A percentile compares a stretch with the other conserved stretches of the same genome.
These are phyloP conservation scores for Collariella sp. DNA, from an alignment of 495 filamentous ascomycete species.

Conservation along the genomic window DNA sequence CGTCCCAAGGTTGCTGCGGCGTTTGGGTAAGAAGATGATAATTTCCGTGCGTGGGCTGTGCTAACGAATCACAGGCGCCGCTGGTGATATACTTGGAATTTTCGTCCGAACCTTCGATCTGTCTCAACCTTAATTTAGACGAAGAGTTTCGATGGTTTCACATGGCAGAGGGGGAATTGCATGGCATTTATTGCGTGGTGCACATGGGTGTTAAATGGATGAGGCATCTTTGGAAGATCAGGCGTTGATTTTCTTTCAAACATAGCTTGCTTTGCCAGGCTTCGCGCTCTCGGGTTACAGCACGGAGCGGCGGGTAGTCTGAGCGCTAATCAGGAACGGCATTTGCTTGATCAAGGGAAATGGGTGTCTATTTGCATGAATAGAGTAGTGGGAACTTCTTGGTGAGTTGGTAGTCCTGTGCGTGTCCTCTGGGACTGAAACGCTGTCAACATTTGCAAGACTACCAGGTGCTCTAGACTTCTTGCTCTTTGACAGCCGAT, in stretches of 20 bases:
- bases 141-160: neutral
- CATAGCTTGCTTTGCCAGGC: neutral
- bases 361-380: neutral
- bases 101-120: neutral
- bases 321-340: neutral
- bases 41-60: neutral
- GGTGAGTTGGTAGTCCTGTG: no score
- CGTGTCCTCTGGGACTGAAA: no score
- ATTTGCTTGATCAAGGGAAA: neutral
- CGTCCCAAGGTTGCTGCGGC: constrained; percentile 23
- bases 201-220: no score
- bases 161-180: no score
- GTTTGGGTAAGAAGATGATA: constrained; percentile 17
- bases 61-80: neutral
- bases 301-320: neutral
- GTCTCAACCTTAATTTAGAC: neutral
- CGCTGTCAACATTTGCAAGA: no score
- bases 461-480: no score
- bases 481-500: no score
- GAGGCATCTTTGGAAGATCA: neutral
- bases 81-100: constrained; percentile 1
- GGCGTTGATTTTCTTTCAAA: neutral
- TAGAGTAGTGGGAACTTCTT: neutral
- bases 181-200: no score
- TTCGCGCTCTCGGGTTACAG: neutral